A percentile compares a stretch with the other conserved stretches of the same genome.
Evolutionary conservation across 2,329 filamentous ascomycete species (phyloP).

Genomic region (Parastagonospora nodorum): DNA sequence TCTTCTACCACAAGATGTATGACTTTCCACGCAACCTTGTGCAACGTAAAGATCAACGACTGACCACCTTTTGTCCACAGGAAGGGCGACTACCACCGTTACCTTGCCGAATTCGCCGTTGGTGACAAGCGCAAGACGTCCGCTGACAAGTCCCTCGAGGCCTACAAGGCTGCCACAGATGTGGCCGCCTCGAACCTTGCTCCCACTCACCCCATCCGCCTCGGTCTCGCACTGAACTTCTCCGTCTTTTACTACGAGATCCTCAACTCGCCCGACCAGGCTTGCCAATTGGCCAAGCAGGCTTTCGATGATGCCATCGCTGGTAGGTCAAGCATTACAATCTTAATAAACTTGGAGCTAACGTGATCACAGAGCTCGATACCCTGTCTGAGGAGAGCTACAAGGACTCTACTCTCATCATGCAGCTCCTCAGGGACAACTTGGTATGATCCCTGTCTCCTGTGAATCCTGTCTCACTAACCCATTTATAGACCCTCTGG

Average conservation of each 20-base stretch:
- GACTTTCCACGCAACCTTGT: not conserved
- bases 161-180: slow-evolving; percentile 93
- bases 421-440: slow-evolving; percentile 98
- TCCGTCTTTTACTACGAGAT: slow-evolving; percentile 99
- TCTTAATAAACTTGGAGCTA: slow-evolving; percentile 10
- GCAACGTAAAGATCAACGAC: not conserved
- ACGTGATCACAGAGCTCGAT: slow-evolving; percentile 73
- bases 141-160: slow-evolving; percentile 91
- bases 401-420: slow-evolving; percentile 98
- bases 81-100: slow-evolving; percentile 99
- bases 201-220: slow-evolving; percentile 90
- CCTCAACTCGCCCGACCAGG: slow-evolving; percentile 96
- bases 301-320: slow-evolving; percentile 97
- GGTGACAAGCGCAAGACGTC: slow-evolving; percentile 95
- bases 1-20: slow-evolving; percentile 99
- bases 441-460: slow-evolving; percentile 60
- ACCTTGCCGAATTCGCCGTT: slow-evolving; percentile 94
- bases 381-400: slow-evolving; percentile 98
- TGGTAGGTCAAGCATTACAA: slow-evolving; percentile 53
- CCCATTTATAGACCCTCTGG: slow-evolving; percentile 80
- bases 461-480: not conserved
- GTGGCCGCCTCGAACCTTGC: slow-evolving; percentile 87
- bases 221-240: slow-evolving; percentile 92
- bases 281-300: slow-evolving; percentile 96
- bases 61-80: slow-evolving; percentile 55